phyloP scores from a whole-genome alignment of 2,329 filamentous ascomycete species.

The Canariomyces notabilis region DNA sequence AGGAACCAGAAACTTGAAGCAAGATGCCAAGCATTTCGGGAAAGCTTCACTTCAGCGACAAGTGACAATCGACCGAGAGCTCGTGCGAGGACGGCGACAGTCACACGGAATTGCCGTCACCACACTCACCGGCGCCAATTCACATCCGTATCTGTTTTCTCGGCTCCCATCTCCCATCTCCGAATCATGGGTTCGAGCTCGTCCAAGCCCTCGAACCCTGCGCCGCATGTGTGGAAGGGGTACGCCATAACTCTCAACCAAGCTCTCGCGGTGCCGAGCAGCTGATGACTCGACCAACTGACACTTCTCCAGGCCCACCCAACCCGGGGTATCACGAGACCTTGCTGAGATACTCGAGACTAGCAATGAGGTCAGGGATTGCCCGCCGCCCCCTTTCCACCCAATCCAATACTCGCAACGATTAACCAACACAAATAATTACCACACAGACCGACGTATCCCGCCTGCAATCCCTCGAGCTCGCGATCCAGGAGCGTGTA shows the following conservation, averaged over 20 bases:
- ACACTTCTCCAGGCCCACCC: constrained; percentile 34
- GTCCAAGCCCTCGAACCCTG: constrained; percentile 46
- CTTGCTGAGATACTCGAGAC: constrained; percentile 78
- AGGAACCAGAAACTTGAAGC: constrained; percentile 9
- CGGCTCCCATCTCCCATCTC: background rate
- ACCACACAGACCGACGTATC: constrained; percentile 72
- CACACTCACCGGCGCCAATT: constrained; percentile 15
- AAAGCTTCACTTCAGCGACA: constrained; percentile 16
- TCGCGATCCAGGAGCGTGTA: constrained; percentile 83
- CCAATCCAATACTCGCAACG: background rate
- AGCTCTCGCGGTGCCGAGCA: background rate
- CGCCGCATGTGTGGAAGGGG: constrained; percentile 51
- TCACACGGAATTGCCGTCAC: constrained; percentile 12
- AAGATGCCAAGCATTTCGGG: constrained; percentile 16
- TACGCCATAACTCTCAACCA: constrained; percentile 33
- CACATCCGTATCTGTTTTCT: constrained; percentile 21
- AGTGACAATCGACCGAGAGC: constrained; percentile 2
- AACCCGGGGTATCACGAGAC: constrained; percentile 65
- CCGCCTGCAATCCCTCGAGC: constrained; percentile 75
- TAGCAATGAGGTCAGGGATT: constrained; percentile 68
- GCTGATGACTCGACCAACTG: no score
- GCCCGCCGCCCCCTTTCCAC: background rate
- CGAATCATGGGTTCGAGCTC: constrained; percentile 54
- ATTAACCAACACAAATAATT: constrained; percentile 2
- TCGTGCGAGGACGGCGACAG: constrained; percentile 2